These are phyloP conservation scores for Dryadomyces quercus-mongolicae DNA, from an alignment of 2,329 filamentous ascomycete genomes.

Conservation along the genomic window DNA sequence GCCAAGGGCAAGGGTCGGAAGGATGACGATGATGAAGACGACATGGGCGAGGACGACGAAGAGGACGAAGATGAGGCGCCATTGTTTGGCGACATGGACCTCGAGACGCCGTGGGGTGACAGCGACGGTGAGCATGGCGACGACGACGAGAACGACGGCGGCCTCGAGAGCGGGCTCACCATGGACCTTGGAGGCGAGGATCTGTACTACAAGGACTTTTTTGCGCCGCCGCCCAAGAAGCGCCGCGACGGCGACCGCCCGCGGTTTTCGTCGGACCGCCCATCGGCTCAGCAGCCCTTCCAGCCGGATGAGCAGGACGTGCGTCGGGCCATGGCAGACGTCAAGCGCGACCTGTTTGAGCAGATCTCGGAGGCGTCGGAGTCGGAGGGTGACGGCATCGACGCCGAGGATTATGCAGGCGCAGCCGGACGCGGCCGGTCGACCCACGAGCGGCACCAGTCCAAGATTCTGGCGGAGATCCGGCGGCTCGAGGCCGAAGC, in stretches of 20 bases:
- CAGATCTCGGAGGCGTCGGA: constrained; percentile 55
- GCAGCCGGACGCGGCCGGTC: constrained; percentile 63
- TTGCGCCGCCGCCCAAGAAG: constrained; percentile 71
- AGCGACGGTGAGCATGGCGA: constrained; percentile 50
- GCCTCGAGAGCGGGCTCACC: constrained; percentile 18
- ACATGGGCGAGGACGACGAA: constrained; percentile 17
- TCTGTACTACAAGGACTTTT: constrained; percentile 87
- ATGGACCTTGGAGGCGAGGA: constrained; percentile 63
- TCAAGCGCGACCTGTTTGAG: constrained; percentile 83
- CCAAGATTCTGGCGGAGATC: constrained; percentile 80
- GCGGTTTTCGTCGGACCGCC: no score
- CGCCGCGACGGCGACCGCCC: constrained; percentile 34
- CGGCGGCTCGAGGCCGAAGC: constrained; percentile 80
- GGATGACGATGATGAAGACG: constrained; percentile 7
- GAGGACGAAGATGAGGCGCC: constrained; percentile 55
- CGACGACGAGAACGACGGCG: constrained; percentile 40
- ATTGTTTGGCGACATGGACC: constrained; percentile 69
- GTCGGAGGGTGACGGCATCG: constrained; percentile 33
- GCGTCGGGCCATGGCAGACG: constrained; percentile 66
- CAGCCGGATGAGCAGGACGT: constrained; percentile 53
- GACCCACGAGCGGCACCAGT: constrained; percentile 75
- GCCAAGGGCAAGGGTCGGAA: not conserved
- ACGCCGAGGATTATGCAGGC: constrained; percentile 23
- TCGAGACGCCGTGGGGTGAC: constrained; percentile 60
- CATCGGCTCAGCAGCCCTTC: constrained; percentile 18